Percentiles rank a stretch among this genome's conserved stretches.
These are phyloP conservation scores for Penicillium sp. DNA, from an alignment of 2,329 filamentous ascomycete species.

Conservation along the genomic window DNA sequence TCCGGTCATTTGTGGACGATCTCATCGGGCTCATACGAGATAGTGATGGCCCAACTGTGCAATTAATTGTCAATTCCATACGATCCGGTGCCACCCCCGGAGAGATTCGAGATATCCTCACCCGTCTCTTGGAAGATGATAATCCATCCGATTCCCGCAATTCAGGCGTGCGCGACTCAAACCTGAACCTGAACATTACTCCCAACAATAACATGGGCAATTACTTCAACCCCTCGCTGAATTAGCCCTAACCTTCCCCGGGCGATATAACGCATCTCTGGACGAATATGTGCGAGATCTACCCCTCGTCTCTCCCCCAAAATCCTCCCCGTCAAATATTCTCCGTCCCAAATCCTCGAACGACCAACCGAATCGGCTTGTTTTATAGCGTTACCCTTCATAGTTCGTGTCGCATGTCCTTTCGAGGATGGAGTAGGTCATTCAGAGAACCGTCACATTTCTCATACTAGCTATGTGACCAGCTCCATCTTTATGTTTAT, in stretches of 20 bases:
- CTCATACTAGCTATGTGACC: not conserved
- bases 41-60: constrained; percentile 18
- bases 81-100: constrained; percentile 22
- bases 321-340: not conserved
- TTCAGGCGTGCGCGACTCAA: not conserved
- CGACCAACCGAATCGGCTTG: not conserved
- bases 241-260: not conserved
- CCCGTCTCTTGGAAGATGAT: not conserved
- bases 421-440: not conserved
- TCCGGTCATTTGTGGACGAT: constrained; percentile 27
- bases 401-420: not conserved
- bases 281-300: not conserved
- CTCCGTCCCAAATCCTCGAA: not conserved
- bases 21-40: constrained; percentile 27
- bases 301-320: not conserved
- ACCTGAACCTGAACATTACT: not conserved
- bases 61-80: constrained; percentile 28
- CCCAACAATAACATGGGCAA: not conserved
- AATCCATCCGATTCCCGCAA: not conserved
- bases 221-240: not conserved
- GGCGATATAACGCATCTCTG: not conserved
- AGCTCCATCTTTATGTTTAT: not conserved
- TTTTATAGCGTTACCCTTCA: not conserved
- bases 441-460: not conserved
- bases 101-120: constrained; percentile 13